A percentile compares a stretch with the other conserved stretches of the same genome.
Evolutionary conservation across 441 rosid genomes (phyloP).

Genomic region (Pelargonium fulgidum): DNA sequence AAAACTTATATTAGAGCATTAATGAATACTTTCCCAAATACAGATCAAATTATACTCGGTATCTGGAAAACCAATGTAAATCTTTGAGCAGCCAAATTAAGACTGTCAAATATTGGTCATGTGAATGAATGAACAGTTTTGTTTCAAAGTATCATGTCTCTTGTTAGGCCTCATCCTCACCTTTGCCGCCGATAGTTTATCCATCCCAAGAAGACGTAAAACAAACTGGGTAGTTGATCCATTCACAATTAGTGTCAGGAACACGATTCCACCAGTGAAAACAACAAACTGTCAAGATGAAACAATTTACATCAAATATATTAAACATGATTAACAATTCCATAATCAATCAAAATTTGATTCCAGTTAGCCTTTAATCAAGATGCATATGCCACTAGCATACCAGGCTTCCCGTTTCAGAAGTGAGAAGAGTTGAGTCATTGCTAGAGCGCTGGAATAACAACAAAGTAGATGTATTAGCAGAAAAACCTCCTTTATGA

Average conservation of each 20-base stretch:
- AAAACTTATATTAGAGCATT: background rate
- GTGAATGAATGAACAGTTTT: slow-evolving; percentile 2
- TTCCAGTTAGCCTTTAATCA: slow-evolving; percentile 7
- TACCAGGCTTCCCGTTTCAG: slow-evolving; percentile 79
- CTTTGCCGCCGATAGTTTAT: slow-evolving; percentile 62
- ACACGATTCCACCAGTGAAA: slow-evolving; percentile 92
- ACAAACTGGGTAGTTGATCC: slow-evolving; percentile 85
- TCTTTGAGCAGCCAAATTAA: slow-evolving; percentile 14
- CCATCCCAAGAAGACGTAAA: slow-evolving; percentile 63
- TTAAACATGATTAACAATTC: background rate
- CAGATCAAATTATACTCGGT: background rate
- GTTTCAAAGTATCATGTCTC: background rate
- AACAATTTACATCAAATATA: slow-evolving; percentile 12
- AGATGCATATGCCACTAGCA: slow-evolving; percentile 27
- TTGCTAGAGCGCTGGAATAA: slow-evolving; percentile 56
- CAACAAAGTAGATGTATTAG: slow-evolving; percentile 18
- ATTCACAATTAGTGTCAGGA: slow-evolving; percentile 77
- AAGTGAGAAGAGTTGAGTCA: slow-evolving; percentile 35
- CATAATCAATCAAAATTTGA: slow-evolving; percentile 4
- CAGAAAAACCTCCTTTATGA: background rate
- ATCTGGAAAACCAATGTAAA: background rate
- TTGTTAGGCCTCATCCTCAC: slow-evolving; percentile 31
- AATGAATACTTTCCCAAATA: background rate
- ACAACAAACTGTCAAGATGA: slow-evolving; percentile 58
- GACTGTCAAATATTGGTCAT: background rate